phyloP scores from a whole-genome alignment of 805 yeast genomes.

The Saturnispora serradocipensis region DNA sequence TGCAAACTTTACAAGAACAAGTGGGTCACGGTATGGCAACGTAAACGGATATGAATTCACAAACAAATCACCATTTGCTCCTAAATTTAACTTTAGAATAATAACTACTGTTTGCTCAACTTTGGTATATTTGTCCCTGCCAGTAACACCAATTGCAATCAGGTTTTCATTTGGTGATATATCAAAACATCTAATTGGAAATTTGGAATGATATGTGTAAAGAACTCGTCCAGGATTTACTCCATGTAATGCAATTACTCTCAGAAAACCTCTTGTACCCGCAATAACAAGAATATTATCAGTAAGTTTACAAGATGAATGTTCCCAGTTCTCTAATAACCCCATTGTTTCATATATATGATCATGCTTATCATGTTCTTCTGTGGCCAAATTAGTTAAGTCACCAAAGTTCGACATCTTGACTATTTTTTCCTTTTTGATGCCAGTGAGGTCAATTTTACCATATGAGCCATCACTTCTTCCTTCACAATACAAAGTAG shows the following conservation, averaged over 20 bases:
- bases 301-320: slow-evolving; percentile 49
- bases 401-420: slow-evolving; percentile 23
- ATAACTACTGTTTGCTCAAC: slow-evolving; percentile 71
- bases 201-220: slow-evolving; percentile 58
- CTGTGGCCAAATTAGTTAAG: not conserved
- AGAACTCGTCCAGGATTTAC: slow-evolving; percentile 47
- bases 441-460: slow-evolving; percentile 4
- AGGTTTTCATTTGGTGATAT: slow-evolving; percentile 54
- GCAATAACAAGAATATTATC: slow-evolving; percentile 54
- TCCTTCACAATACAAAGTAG: slow-evolving; percentile 58
- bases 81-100: slow-evolving; percentile 29
- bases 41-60: slow-evolving; percentile 38
- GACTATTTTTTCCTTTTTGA: slow-evolving; percentile 14
- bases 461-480: slow-evolving; percentile 64
- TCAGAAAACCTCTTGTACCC: slow-evolving; percentile 62
- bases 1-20: slow-evolving; percentile 65
- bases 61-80: slow-evolving; percentile 7
- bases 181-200: slow-evolving; percentile 73
- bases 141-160: slow-evolving; percentile 76
- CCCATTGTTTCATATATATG: slow-evolving; percentile 27
- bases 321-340: slow-evolving; percentile 46
- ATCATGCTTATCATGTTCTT: slow-evolving; percentile 14
- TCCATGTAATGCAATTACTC: slow-evolving; percentile 48
- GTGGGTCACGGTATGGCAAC: slow-evolving; percentile 80
- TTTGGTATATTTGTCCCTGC: slow-evolving; percentile 58